Base-by-base conservation (phyloP, 2,329 filamentous ascomycete species). In the Sporothrix pseudoabietina region DNA sequence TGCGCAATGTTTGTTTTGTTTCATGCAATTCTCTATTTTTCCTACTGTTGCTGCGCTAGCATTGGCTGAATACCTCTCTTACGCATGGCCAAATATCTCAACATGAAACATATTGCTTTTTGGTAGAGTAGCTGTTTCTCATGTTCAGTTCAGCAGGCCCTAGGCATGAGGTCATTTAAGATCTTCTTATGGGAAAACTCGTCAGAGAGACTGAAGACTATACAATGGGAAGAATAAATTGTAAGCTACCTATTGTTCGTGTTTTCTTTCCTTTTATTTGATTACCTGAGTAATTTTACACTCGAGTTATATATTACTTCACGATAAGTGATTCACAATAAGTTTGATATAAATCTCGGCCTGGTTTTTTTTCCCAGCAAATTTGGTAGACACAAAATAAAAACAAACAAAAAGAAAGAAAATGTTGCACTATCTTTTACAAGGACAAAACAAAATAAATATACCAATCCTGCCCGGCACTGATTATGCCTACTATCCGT, bases 71-170 rank as follows among this genome's bases (percentile, higher is more conserved):
- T 47, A 4, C 47, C 57, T 61, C 39, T 47, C 61, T 65, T 19
- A 65, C n/a, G 39, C 61, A 30, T 65, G 61, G 61, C 39, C 61
- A 12, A 26, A 26, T 30, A 26, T 26, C 5, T 10, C n/a, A 47
- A 65, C 39, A 22, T 65, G 61, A 65, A 47, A 65, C 61, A 65
- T 65, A 22, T 47, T 47, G 39, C 61, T 30, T 30, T 30, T 65
- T 65, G 2, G 39, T 16, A 41, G 10, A 47, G 61, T 4, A 30
- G 39, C 12, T n/a, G 8, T 44, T 9, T 26, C 35, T 44, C n/a
- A 39, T 39, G 57, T 3, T 41, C 3, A 39, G n/a, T 4, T 22
- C n/a, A 1, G 35, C 52, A 65, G 16, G 59, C 16, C 59, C 59
- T 44, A 44, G 10, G 61, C 61, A 65, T 16, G 39, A 26, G 39